Evolutionary conservation across 805 yeast species (phyloP), one percentile per base, ranked within the genome.

Genomic region (Starmerella davenportii): DNA sequence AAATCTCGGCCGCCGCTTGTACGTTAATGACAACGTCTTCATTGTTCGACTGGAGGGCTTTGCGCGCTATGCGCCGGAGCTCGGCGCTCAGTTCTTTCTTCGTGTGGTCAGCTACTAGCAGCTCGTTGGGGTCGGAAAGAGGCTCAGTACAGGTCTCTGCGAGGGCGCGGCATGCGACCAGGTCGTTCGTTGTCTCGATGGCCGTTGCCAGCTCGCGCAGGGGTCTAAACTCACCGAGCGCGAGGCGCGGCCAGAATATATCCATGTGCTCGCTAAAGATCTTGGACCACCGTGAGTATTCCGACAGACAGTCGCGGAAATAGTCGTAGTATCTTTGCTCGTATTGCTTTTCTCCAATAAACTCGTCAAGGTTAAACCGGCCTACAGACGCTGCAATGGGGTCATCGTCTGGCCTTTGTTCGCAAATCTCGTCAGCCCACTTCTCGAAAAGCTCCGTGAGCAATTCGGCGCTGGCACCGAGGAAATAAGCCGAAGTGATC

Each of bases 241-340:
- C 38, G n/a, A 56, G 39, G 5, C 54, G 47, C 1, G 40, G 38
- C 27, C 50, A 43, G 5, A 51, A n/a, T 13, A 40, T 18, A 4
- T 38, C 42, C 30, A 52, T 34, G 36, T 51, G 62, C 29, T 41
- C 35, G 21, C 21, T 31, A 5, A 53, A 52, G 7, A 60, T 47
- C 1, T 37, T 40, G 17, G 43, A 46, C 66, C 66, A 62, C 31
- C 59, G 51, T 9, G 42, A 44, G 25, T 44, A 49, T 28, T 57
- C 61, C 13, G 54, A 54, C 7, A 58, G 40, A 29, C 54, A 53
- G 38, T 63, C 67, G 16, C 55, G 54, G 46, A 60, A 61, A 40
- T 50, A 62, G 39, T 62, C 63, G 30, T 46, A 55, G 40, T 50
- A 62, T 3, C 63, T 58, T 20, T 55, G 43, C 38, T 57, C 61